A percentile compares a stretch with the other conserved stretches of the same genome.
Conservation (phyloP, 2,329 filamentous ascomycete genomes). For the Colletotrichum euphorbiae region DNA sequence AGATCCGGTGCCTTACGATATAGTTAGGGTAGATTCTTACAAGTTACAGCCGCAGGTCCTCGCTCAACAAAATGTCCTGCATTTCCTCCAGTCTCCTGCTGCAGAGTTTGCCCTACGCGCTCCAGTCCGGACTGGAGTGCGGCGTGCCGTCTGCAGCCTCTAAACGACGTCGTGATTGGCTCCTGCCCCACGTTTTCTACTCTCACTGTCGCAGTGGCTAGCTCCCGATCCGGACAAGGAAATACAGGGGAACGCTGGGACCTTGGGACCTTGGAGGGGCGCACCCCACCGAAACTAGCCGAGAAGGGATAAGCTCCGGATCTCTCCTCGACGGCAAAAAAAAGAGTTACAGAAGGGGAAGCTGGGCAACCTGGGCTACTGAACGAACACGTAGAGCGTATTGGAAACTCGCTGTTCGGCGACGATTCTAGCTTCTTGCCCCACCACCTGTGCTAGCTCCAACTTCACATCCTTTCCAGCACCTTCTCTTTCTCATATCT, state of each 20-base stretch:
- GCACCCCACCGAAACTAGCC: constrained; percentile 28
- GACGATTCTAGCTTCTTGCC: constrained; percentile 40
- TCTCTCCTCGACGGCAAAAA: constrained; percentile 36
- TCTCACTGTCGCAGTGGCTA: constrained; percentile 29
- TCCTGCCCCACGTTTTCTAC: constrained; percentile 36
- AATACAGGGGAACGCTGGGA: constrained; percentile 25
- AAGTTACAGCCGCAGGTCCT: background rate
- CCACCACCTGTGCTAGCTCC: constrained; percentile 37
- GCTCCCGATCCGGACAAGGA: constrained; percentile 30
- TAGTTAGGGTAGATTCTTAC: background rate
- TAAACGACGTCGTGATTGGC: constrained; percentile 25
- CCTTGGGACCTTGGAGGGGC: constrained; percentile 23
- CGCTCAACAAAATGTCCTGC: too few relatives aligned
- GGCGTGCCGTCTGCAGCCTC: constrained; percentile 26
- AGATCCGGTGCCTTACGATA: too few relatives aligned
- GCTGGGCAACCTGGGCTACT: constrained; percentile 31
- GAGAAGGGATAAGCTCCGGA: constrained; percentile 19
- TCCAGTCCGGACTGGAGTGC: constrained; percentile 22
- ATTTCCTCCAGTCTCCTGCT: constrained; percentile 4
- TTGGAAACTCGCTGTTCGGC: constrained; percentile 39
- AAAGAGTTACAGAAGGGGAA: constrained; percentile 38
- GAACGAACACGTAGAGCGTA: constrained; percentile 42
- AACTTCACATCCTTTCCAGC: constrained; percentile 30
- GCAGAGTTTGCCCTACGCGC: constrained; percentile 29
- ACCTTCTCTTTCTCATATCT: constrained; percentile 30